These are phyloP conservation scores for Trypanosoma mega DNA, from an alignment of 208 protist species.

Conservation along the genomic window DNA sequence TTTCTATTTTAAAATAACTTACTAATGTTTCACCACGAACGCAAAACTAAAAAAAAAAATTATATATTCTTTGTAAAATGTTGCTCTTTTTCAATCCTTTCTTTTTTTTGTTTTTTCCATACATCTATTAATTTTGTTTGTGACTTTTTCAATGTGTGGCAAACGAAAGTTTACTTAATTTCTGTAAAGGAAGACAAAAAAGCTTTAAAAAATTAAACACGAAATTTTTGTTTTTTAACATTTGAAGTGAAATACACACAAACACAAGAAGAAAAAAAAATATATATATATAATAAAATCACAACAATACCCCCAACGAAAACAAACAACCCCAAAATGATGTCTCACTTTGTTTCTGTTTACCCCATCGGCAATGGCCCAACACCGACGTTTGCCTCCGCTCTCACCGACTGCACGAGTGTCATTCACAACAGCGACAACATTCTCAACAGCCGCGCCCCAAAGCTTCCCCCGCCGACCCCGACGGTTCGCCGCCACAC, in stretches of 20 bases:
- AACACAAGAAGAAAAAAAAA: constrained; percentile 7
- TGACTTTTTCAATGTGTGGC: no score
- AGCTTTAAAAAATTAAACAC: no score
- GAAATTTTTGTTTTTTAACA: background rate
- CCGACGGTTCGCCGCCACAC: background rate
- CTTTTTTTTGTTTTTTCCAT: no score
- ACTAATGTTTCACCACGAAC: no score
- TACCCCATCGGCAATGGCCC: background rate
- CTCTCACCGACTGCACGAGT: constrained; percentile 74
- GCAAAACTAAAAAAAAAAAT: no score
- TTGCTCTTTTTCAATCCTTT: no score
- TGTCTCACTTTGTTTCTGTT: constrained; percentile 6
- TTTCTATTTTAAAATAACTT: constrained; percentile 5
- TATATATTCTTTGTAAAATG: no score
- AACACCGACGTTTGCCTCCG: constrained; percentile 16
- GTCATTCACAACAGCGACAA: constrained; percentile 78
- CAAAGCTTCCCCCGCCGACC: background rate
- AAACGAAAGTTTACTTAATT: no score
- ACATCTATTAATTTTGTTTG: no score
- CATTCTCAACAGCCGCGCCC: constrained; percentile 33
- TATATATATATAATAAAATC: background rate
- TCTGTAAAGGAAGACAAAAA: no score
- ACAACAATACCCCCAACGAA: no score
- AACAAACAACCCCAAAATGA: constrained; percentile 4
- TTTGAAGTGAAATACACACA: background rate